Percentiles rank a stretch among this genome's conserved stretches.
Evolutionary conservation across 2,329 filamentous ascomycete genomes (phyloP).

Genomic region (Colletotrichum tabaci): DNA sequence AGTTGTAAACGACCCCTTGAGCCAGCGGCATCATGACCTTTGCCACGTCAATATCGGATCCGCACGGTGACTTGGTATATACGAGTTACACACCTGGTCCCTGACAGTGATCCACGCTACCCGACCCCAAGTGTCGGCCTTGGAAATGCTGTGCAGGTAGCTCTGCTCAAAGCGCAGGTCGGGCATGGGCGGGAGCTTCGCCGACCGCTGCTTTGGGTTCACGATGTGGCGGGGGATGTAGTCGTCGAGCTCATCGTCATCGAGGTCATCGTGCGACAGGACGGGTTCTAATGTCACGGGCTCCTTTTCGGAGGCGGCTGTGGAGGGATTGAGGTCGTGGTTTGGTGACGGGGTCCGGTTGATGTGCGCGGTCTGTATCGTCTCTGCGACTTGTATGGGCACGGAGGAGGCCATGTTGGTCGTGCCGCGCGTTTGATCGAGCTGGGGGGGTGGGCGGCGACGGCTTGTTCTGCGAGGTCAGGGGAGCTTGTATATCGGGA

Average conservation of each 20-base stretch:
- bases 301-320: conserved; percentile 76
- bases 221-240: conserved; percentile 80
- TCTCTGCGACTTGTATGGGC: conserved; percentile 80
- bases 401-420: conserved; percentile 65
- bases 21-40: conserved; percentile 88
- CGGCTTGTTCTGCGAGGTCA: conserved; percentile 8
- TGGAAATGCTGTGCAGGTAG: conserved; percentile 90
- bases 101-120: conserved; percentile 87
- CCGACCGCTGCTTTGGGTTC: conserved; percentile 63
- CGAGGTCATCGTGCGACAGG: conserved; percentile 56
- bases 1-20: conserved; percentile 91
- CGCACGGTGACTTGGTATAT: neutral
- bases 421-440: neutral
- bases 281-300: conserved; percentile 54
- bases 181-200: conserved; percentile 76
- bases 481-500: neutral
- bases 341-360: conserved; percentile 77
- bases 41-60: conserved; percentile 5
- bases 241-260: conserved; percentile 67
- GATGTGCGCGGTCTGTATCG: conserved; percentile 86
- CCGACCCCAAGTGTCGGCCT: conserved; percentile 83
- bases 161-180: conserved; percentile 98
- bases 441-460: neutral
- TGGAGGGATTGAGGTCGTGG: conserved; percentile 87
- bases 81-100: conserved; percentile 79